phyloP scores from a whole-genome alignment of 2,329 filamentous ascomycete species.

The Cercospora sojina region DNA sequence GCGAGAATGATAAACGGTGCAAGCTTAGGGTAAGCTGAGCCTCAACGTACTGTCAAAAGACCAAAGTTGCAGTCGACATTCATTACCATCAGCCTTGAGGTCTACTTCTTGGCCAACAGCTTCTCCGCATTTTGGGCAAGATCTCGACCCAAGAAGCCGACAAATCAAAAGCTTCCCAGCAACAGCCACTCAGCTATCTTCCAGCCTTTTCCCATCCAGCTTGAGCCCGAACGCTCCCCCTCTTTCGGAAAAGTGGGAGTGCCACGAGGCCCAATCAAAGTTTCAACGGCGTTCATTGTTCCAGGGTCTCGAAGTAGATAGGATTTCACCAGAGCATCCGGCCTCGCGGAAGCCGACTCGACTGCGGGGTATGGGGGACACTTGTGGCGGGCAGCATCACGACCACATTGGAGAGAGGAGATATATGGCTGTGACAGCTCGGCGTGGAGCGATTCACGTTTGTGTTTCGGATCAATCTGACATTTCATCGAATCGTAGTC shows the following conservation, averaged over 20 bases:
- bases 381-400: not conserved
- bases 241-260: not conserved
- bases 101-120: not conserved
- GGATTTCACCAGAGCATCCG: not conserved
- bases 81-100: not conserved
- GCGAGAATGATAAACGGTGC: too few species aligned
- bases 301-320: not conserved
- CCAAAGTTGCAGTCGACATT: not conserved
- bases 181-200: not conserved
- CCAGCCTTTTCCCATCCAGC: not conserved
- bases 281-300: not conserved
- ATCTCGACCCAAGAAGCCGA: not conserved
- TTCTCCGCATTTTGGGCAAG: not conserved
- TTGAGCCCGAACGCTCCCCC: not conserved
- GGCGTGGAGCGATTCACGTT: not conserved
- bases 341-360: slow-evolving; percentile 4
- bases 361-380: slow-evolving; percentile 1
- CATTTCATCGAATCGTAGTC: too few species aligned
- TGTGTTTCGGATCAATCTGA: too few species aligned
- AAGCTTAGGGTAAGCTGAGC: too few species aligned
- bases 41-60: too few species aligned
- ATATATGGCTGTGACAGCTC: not conserved
- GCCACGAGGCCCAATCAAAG: not conserved
- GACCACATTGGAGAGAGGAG: not conserved
- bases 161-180: not conserved